These are phyloP conservation scores for Saccharum hybrid DNA, from an alignment of 202 grass and related monocot species.

Conservation along the genomic window DNA sequence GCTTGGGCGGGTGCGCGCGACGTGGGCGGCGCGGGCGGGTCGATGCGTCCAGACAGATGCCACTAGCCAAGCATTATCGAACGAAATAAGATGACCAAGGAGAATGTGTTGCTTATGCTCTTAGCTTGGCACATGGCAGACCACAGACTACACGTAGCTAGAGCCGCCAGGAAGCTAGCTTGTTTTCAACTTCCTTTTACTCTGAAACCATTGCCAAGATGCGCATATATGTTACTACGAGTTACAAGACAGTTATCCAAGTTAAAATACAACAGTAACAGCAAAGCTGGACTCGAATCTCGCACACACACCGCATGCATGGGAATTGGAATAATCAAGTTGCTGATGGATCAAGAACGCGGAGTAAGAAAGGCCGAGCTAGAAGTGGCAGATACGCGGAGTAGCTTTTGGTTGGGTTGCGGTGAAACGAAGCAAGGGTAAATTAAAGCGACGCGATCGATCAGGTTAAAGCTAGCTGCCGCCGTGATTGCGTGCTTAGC, in stretches of 20 bases:
- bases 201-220: conserved; percentile 1
- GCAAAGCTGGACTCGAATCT: too few relatives aligned
- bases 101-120: too few relatives aligned
- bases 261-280: background rate
- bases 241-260: conserved; percentile 1
- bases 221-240: conserved; percentile 6
- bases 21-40: too few relatives aligned
- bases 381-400: conserved; percentile 10
- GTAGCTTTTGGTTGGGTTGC: conserved; percentile 11
- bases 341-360: background rate
- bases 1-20: too few relatives aligned
- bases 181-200: background rate
- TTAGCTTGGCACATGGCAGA: too few relatives aligned
- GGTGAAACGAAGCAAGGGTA: conserved; percentile 21
- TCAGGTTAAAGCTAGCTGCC: conserved; percentile 29
- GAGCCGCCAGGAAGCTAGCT: too few relatives aligned
- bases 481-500: conserved; percentile 18
- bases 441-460: background rate
- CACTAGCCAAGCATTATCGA: too few relatives aligned
- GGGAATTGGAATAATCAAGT: background rate
- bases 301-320: background rate
- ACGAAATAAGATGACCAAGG: too few relatives aligned
- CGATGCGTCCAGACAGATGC: too few relatives aligned
- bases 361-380: background rate
- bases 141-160: too few relatives aligned